Percentiles rank a stretch among this genome's conserved stretches.
These are phyloP conservation scores for Triglochin maritima DNA, from an alignment of 106 monocot species.

Conservation along the genomic window DNA sequence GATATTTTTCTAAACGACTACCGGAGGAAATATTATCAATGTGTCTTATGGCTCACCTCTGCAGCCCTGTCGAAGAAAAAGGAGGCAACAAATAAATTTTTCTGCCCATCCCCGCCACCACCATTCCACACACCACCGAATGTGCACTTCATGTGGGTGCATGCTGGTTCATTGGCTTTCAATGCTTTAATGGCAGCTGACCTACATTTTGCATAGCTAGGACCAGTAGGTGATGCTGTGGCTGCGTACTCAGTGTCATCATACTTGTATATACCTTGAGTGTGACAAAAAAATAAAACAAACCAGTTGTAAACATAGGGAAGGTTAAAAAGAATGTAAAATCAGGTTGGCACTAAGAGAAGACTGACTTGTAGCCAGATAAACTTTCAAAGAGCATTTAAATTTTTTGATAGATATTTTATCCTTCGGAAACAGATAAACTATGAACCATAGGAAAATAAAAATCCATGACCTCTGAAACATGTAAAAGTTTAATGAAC, in stretches of 20 bases:
- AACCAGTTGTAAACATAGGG: neutral
- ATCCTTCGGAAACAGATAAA: too few relatives aligned
- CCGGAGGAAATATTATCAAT: too few relatives aligned
- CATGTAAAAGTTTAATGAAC: too few relatives aligned
- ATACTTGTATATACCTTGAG: slow-evolving; percentile 59
- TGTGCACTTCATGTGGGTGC: slow-evolving; percentile 87
- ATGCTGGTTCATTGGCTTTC: slow-evolving; percentile 62
- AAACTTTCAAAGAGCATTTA: neutral
- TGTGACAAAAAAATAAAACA: neutral
- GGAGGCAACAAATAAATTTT: slow-evolving; percentile 82
- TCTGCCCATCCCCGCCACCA: slow-evolving; percentile 90
- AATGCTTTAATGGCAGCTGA: slow-evolving; percentile 54
- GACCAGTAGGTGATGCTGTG: slow-evolving; percentile 41
- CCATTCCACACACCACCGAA: slow-evolving; percentile 97
- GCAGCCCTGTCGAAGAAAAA: slow-evolving; percentile 96
- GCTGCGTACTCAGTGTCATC: slow-evolving; percentile 36
- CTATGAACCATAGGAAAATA: too few relatives aligned
- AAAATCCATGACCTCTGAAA: too few relatives aligned
- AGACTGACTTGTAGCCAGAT: neutral
- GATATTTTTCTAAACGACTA: too few relatives aligned
- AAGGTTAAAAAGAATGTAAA: neutral
- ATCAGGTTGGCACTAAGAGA: neutral
- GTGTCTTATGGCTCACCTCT: slow-evolving; percentile 33
- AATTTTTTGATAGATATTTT: too few relatives aligned
- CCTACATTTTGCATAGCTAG: slow-evolving; percentile 63